Base-by-base conservation (phyloP, 148 eudicot genomes). In the Dysphania ambrosioides region DNA sequence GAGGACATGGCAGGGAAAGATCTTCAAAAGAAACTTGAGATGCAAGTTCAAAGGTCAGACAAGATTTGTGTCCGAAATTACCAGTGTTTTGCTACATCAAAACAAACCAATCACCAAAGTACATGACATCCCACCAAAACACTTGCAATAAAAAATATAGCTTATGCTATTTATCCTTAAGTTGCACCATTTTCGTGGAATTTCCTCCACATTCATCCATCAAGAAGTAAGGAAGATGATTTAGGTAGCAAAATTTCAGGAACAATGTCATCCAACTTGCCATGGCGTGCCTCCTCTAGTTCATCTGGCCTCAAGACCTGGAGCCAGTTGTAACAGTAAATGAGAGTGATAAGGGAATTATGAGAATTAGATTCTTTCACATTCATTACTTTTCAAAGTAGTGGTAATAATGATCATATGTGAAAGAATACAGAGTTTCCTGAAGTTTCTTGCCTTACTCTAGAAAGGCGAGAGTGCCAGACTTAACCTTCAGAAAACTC, bases 171-270 rank as follows among this genome's bases (percentile, higher is more conserved):
- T 21, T 12, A 47, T 59, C 27, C 24, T 59, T 58, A 8, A 59
- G 63, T 24, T 8, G 24, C 1, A 19, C 58, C 63, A 34, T 66
- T 71, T 66, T 61, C 97, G 89, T 31, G 81, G 88, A 30, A 85
- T 83, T 60, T 82, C 75, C 81, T 83, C 78, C 19, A 84, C 87
- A 19, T 78, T 93, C 96, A 93, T 31, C 83, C 92, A 34, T 68
- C 83, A 59, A 93, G 98, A 58, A 93, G 79, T 19, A 69, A 59
- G 53, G 72, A 34, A 51, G 77, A 69, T 16, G 55, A 57, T 51
- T 30, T 77, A 55, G 72, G 78, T 41, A 78, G 83, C 53, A 42
- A 56, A 49, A 77, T 74, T 68, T 69, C 26, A 3, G 81, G 79
- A 18, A 31, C 38, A 42, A 74, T 66, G 68, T 70, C 76, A 57